These are phyloP conservation scores for Oryza brachyantha DNA, from an alignment of 176 grass and related monocot genomes.

Conservation along the genomic window DNA sequence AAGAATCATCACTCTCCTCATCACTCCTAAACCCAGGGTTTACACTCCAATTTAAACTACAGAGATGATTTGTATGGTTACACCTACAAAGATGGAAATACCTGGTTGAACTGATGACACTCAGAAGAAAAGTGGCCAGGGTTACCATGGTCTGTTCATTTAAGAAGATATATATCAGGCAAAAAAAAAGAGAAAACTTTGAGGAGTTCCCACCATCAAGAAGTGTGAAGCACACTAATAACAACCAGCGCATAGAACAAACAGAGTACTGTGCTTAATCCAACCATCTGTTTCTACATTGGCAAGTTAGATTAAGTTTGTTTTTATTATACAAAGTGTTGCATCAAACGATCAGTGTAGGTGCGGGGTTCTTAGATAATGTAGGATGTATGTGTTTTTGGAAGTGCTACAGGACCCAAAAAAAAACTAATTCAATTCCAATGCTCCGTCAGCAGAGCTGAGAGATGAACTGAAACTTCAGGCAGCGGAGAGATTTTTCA, in stretches of 20 bases:
- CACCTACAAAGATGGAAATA: background rate
- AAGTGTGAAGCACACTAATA: background rate
- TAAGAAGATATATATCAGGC: background rate
- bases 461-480: background rate
- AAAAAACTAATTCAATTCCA: background rate
- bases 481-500: background rate
- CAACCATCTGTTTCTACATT: background rate
- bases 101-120: conserved; percentile 4
- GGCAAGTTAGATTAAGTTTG: background rate
- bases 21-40: background rate
- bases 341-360: background rate
- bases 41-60: background rate
- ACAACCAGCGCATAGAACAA: background rate
- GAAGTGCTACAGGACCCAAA: background rate
- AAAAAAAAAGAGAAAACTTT: background rate
- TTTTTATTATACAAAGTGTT: background rate
- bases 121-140: background rate
- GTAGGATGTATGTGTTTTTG: background rate
- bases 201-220: too few species aligned
- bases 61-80: background rate
- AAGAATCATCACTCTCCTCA: background rate
- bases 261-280: background rate
- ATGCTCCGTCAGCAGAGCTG: background rate
- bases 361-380: background rate
- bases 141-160: conserved; percentile 12